Evolutionary conservation across 2,329 filamentous ascomycete genomes (phyloP).

Genomic region (Sarocladium oryzae): DNA sequence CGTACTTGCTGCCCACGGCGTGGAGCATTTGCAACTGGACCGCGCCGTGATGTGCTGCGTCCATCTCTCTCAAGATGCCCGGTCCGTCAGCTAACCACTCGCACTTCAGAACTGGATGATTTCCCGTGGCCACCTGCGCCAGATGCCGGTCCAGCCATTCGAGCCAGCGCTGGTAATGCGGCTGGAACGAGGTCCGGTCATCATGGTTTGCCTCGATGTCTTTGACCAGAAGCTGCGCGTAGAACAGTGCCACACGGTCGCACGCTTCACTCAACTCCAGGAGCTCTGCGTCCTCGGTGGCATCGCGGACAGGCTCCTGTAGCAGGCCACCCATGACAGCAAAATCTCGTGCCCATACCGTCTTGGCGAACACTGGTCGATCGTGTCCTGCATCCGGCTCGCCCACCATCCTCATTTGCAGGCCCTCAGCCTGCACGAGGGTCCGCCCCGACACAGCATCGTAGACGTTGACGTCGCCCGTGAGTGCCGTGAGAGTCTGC

Average conservation of each 20-base stretch:
- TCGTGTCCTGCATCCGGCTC: constrained; percentile 11
- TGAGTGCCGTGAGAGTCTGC: constrained; percentile 12
- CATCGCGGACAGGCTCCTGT: constrained; percentile 6
- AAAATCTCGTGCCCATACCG: constrained; percentile 10
- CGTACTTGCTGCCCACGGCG: constrained; percentile 12
- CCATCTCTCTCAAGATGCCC: constrained; percentile 6
- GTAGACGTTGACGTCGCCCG: constrained; percentile 13
- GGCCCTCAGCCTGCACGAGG: constrained; percentile 15
- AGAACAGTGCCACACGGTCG: constrained; percentile 12
- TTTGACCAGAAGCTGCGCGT: constrained; percentile 10
- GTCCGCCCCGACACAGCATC: constrained; percentile 9
- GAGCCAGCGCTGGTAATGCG: constrained; percentile 12
- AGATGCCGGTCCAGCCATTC: constrained; percentile 12
- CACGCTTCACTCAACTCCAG: constrained; percentile 10
- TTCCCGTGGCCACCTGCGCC: constrained; percentile 2
- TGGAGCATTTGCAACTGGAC: constrained; percentile 13
- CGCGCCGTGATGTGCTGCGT: constrained; percentile 8
- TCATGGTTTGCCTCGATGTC: constrained; percentile 6
- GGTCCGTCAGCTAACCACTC: constrained; percentile 11
- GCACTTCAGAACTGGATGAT: constrained; percentile 11
- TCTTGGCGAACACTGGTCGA: constrained; percentile 13
- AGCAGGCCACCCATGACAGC: constrained; percentile 3
- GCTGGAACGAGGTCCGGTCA: constrained; percentile 10
- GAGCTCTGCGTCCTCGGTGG: constrained; percentile 8
- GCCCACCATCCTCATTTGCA: constrained; percentile 11